Base-by-base conservation (phyloP, 805 yeast genomes). In the Brettanomyces nanus region DNA sequence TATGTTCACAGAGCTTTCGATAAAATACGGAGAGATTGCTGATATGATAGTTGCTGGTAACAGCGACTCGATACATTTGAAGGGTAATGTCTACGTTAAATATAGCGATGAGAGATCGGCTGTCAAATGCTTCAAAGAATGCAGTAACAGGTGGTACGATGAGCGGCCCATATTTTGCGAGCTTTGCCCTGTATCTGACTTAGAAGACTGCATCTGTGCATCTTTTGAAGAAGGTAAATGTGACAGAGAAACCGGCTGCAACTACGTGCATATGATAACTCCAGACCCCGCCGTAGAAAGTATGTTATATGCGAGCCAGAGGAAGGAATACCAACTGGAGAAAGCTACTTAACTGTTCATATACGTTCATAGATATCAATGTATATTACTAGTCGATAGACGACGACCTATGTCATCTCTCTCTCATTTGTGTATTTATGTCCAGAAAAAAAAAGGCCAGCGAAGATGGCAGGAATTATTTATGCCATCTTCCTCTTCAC, bases 111-210 rank as follows among this genome's bases (percentile, higher is more conserved):
- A 69, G 17, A 68, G 66, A 4, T 74, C 71, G 21, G 95, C 96
- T 0, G 63, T 62, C 26, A 58, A 56, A 35, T 89, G 87, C 3
- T 67, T 73, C 26, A 69, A 72, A 33, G 65, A 62, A 38, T 73
- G 87, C 51, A 85, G 85, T 52, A 70, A 77, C 23, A 71, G 92
- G 40, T 89, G 97, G 97, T 89, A 75, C 54, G 75, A 76, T 39
- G 76, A 74, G 6, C 61, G 78, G 39, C 97, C 97, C 0, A 75
- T 89, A 0, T 82, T 77, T 54, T 76, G 85, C 51, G 92, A 85
- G 49, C 63, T 85, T 20, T 73, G 85, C 19, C 92, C 95, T 11
- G 89, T 85, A 15, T 59, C 69, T 3, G 77, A 71, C 51, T 75
- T 84, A 47, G 64, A 69, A 32, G 92, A 80, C 39, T 82, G 94